Percentiles rank a stretch among this genome's conserved stretches.
phyloP scores from a whole-genome alignment of 495 filamentous ascomycete species.

The Lophiostoma macrostomum region DNA sequence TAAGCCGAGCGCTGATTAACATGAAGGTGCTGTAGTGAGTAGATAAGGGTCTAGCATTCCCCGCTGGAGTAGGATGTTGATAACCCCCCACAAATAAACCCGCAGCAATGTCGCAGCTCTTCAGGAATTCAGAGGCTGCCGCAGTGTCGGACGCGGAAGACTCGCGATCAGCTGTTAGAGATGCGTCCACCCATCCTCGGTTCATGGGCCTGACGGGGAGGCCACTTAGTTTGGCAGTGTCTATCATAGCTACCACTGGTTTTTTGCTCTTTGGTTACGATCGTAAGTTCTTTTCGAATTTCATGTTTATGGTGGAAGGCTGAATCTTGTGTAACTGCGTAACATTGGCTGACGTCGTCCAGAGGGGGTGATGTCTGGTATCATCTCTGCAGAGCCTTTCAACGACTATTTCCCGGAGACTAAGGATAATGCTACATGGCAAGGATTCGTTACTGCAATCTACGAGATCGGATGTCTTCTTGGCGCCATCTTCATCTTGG shows the following conservation, averaged over 20 bases:
- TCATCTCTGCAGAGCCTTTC: conserved; percentile 71
- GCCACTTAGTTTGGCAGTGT: conserved; percentile 24
- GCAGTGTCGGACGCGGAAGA: conserved; percentile 3
- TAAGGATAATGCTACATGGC: conserved; percentile 64
- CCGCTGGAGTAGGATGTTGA: neutral
- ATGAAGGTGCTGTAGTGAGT: neutral
- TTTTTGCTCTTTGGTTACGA: conserved; percentile 36
- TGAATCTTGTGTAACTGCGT: neutral
- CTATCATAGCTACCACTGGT: conserved; percentile 31
- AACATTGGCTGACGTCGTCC: neutral
- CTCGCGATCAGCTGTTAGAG: conserved; percentile 4
- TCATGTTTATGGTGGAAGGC: no score
- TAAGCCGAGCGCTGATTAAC: neutral
- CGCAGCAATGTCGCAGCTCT: neutral
- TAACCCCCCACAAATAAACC: neutral
- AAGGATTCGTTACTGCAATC: conserved; percentile 77
- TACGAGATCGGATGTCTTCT: conserved; percentile 77
- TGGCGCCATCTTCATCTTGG: conserved; percentile 69
- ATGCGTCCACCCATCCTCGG: conserved; percentile 10
- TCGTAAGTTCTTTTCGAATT: conserved; percentile 9
- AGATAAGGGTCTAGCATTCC: conserved; percentile 19
- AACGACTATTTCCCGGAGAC: conserved; percentile 67
- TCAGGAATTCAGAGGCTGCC: neutral
- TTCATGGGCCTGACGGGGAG: conserved; percentile 31
- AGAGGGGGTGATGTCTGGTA: conserved; percentile 74